Evolutionary conservation across 768 basidiomycete genomes (phyloP), one percentile per base, ranked within the genome.

Genomic region (Pisolithus sp.): DNA sequence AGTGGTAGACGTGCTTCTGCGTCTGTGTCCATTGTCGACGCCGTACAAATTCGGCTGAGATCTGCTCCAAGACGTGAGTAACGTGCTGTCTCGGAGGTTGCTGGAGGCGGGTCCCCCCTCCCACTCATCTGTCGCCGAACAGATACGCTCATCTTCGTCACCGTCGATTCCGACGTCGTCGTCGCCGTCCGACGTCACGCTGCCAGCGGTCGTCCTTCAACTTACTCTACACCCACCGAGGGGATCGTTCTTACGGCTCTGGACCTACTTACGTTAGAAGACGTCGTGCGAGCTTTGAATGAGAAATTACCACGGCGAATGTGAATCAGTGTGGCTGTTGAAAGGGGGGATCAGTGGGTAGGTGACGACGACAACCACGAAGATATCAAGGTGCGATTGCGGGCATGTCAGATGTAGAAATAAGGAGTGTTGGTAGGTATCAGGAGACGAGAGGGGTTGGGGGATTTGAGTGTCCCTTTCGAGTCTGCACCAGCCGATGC

Each of bases 231-330:
- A 52, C 59, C 64, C 15, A 66, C 76, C 2, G 77, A 81, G 56
- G 80, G 78, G 7, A 69, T 87, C 39, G 72, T 86, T 37, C 79
- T 87, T 62, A 86, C 82, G 0, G 74, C 84, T 6, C 72, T 88
- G 53, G 85, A 89, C 57, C 74, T 87, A 39, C 59, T 86, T 49
- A 74, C 77, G 52, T 78, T 89, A 41, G 60, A 81, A 43, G 62
- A 51, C 1, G 83, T 83, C 15, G 85, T 82, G 5, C 55, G 58
- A 15, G 56, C 69, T 8, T 73, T 89, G 43, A 89, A 89, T 61
- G 69, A 60, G 13, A 76, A 75, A 36, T 71, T 87, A 1, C 85
- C 86, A 2, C 60, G 50, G 40, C 73, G 68, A 0, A 62, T 82
- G 58, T 72, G 70, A 20, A 84, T 88, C 49, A 71, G 76, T 49